These are phyloP conservation scores for Neurospora tetrasperma DNA, from an alignment of 495 filamentous ascomycete genomes.

Conservation along the genomic window DNA sequence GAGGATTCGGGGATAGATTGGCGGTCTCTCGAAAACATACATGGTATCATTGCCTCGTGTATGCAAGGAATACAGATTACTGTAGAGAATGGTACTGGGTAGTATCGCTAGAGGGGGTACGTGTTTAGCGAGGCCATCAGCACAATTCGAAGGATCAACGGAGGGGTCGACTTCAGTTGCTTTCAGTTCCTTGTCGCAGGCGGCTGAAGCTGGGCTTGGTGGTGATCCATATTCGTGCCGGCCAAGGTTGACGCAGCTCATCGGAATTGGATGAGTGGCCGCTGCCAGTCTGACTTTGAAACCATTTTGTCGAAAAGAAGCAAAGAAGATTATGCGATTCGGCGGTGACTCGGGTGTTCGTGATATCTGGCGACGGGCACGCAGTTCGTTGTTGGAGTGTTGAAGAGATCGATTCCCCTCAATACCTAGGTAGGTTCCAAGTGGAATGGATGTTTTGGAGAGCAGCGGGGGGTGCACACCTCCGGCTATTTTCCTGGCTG, in stretches of 20 bases:
- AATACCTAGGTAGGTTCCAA: too few relatives aligned
- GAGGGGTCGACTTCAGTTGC: not conserved
- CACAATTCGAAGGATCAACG: not conserved
- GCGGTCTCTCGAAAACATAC: not conserved
- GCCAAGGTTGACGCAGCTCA: not conserved
- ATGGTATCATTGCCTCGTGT: not conserved
- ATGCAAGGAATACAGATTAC: not conserved
- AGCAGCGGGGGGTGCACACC: too few relatives aligned
- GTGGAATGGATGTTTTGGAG: too few relatives aligned
- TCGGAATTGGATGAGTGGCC: not conserved
- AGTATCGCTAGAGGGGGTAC: not conserved
- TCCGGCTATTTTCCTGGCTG: not conserved
- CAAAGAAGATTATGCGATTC: not conserved
- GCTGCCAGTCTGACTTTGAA: not conserved
- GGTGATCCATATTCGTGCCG: not conserved
- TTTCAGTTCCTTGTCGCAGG: not conserved
- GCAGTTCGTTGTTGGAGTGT: not conserved
- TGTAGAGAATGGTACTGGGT: not conserved
- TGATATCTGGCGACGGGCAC: not conserved
- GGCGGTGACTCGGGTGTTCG: not conserved
- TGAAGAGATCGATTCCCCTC: too few relatives aligned
- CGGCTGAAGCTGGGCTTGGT: not conserved
- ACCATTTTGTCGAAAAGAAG: not conserved
- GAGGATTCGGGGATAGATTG: not conserved
- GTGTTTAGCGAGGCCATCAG: not conserved